These are phyloP conservation scores for Pseudozyma sp. DNA, from an alignment of 1,284 basidiomycete genomes.

Conservation along the genomic window DNA sequence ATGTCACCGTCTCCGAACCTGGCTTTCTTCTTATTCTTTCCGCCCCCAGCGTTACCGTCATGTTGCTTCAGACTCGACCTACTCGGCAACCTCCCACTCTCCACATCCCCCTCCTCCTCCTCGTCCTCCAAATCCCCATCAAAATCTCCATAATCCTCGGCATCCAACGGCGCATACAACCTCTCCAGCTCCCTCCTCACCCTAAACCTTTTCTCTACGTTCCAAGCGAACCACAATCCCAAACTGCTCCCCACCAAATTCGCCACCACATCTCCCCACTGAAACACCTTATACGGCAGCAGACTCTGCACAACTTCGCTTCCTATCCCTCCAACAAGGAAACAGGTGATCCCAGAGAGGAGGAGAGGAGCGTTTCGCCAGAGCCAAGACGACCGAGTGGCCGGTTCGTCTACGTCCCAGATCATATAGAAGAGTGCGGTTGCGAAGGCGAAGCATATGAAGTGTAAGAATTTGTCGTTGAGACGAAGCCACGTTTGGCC, in stretches of 20 bases:
- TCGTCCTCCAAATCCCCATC: conserved; percentile 36
- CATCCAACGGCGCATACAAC: conserved; percentile 60
- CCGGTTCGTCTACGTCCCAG: conserved; percentile 82
- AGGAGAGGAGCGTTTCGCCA: conserved; percentile 83
- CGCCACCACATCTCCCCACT: conserved; percentile 81
- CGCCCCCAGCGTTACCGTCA: neutral
- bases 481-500: conserved; percentile 73
- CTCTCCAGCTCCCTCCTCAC: conserved; percentile 50
- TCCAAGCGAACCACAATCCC: conserved; percentile 74
- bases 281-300: conserved; percentile 84
- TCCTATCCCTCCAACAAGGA: conserved; percentile 77
- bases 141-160: conserved; percentile 45
- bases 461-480: conserved; percentile 86
- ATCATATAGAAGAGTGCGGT: conserved; percentile 87
- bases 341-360: conserved; percentile 74
- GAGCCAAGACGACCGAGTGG: conserved; percentile 75
- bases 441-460: conserved; percentile 81
- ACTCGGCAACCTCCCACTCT: neutral
- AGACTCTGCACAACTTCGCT: conserved; percentile 86
- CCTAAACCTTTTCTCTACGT: conserved; percentile 53
- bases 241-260: conserved; percentile 82
- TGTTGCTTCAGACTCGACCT: conserved; percentile 20
- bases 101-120: conserved; percentile 2
- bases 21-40: conserved; percentile 25
- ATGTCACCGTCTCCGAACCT: conserved; percentile 22